These are phyloP conservation scores for Talaromyces ruber DNA, from an alignment of 495 filamentous ascomycete species.

Conservation along the genomic window DNA sequence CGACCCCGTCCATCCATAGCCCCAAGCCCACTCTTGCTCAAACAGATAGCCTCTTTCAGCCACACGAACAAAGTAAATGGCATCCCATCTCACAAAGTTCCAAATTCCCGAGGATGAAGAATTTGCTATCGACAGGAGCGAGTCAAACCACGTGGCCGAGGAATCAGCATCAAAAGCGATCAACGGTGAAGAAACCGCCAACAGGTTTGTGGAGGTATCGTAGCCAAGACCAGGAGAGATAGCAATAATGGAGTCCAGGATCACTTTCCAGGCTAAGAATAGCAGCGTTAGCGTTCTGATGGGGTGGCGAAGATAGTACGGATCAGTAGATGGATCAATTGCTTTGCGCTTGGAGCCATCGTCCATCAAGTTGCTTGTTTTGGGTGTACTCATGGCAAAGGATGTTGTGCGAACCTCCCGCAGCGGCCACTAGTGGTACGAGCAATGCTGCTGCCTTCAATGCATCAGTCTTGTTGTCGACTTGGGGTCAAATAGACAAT, in stretches of 20 bases:
- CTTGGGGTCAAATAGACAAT: not conserved
- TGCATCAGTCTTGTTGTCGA: not conserved
- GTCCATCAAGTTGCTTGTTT: not conserved
- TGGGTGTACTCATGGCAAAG: not conserved
- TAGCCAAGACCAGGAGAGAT: conserved; percentile 67
- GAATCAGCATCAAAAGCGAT: not conserved
- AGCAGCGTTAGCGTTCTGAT: conserved; percentile 26
- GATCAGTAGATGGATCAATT: not conserved
- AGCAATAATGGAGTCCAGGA: conserved; percentile 57
- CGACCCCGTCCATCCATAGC: conserved; percentile 52
- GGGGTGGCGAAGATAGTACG: conserved; percentile 18
- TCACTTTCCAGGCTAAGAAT: conserved; percentile 58
- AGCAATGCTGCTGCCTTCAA: not conserved
- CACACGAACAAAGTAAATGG: conserved; percentile 70
- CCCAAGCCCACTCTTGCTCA: conserved; percentile 98
- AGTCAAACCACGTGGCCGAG: not conserved
- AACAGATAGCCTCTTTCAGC: conserved; percentile 67
- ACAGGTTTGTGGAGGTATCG: conserved; percentile 74
- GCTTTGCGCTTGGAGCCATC: not conserved
- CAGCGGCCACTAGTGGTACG: not conserved
- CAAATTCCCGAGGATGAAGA: conserved; percentile 17
- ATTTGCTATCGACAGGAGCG: not conserved
- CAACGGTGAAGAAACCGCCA: conserved; percentile 21
- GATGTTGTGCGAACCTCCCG: not conserved
- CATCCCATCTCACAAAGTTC: conserved; percentile 81